Conservation (phyloP, 208 protist species). For the Crithidia fasciculata region DNA sequence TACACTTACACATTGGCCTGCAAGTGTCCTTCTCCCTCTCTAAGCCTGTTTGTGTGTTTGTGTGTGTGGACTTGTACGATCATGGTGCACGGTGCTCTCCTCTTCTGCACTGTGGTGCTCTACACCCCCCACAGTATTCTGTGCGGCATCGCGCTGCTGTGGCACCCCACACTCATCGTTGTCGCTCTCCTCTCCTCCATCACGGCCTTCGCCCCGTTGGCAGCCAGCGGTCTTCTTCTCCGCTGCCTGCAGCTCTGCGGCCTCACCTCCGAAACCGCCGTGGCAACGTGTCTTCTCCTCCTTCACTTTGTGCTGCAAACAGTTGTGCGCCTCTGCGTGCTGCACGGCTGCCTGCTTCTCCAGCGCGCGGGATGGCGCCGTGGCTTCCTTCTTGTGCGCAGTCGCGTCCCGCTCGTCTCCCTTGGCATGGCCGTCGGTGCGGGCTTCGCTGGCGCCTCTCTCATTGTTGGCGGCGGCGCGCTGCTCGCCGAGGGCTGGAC, state of each 20-base stretch:
- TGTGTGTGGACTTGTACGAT: too few relatives aligned
- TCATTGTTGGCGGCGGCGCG: conserved; percentile 40
- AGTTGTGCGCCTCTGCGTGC: conserved; percentile 23
- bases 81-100: conserved; percentile 14
- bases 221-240: conserved; percentile 15
- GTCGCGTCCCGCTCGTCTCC: conserved; percentile 44
- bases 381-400: conserved; percentile 46
- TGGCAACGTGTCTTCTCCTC: conserved; percentile 27
- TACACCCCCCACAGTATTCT: conserved; percentile 25
- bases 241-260: conserved; percentile 7
- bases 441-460: conserved; percentile 52
- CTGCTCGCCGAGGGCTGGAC: conserved; percentile 47
- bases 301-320: conserved; percentile 31
- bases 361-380: conserved; percentile 31
- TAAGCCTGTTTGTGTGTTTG: too few relatives aligned
- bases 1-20: too few relatives aligned
- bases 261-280: background rate
- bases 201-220: conserved; percentile 15
- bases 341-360: conserved; percentile 38
- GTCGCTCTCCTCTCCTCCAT: conserved; percentile 19
- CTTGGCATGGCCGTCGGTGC: conserved; percentile 55
- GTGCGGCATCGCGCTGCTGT: conserved; percentile 7
- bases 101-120: conserved; percentile 25
- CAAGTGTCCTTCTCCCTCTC: too few relatives aligned
- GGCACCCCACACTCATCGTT: conserved; percentile 31